A percentile compares a stretch with the other conserved stretches of the same genome.
phyloP scores from a whole-genome alignment of 257 asterid species.

The Penstemon eatonii region DNA sequence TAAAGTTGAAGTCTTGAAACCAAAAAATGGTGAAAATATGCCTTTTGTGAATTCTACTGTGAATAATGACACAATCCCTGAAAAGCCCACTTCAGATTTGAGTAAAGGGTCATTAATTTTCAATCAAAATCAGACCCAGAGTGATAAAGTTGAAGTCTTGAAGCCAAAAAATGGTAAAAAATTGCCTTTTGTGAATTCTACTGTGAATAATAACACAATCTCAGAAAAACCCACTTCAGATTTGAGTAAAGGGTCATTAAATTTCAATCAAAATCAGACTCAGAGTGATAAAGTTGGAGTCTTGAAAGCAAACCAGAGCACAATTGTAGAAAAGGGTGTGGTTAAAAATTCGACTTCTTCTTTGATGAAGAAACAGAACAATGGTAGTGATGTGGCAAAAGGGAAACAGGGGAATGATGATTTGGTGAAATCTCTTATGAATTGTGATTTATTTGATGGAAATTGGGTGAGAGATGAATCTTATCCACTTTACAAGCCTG shows the following conservation, averaged over 20 bases:
- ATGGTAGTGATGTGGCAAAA: conserved; percentile 23
- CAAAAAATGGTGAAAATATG: conserved; percentile 24
- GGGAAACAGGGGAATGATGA: conserved; percentile 40
- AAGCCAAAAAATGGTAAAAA: conserved; percentile 24
- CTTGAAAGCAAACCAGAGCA: conserved; percentile 35
- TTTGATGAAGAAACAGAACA: conserved; percentile 41
- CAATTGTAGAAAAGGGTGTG: conserved; percentile 39
- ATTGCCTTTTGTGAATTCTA: conserved; percentile 27
- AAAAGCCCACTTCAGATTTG: too few relatives aligned
- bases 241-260: conserved; percentile 22
- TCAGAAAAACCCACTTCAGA: conserved; percentile 29
- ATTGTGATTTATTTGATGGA: conserved; percentile 78
- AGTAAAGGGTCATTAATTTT: neutral
- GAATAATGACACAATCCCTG: conserved; percentile 11
- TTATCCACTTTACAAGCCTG: conserved; percentile 80
- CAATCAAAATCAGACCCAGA: too few relatives aligned
- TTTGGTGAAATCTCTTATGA: conserved; percentile 50
- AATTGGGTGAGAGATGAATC: conserved; percentile 86
- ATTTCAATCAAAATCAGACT: conserved; percentile 31
- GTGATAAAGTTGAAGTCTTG: conserved; percentile 29
- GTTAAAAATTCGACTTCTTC: conserved; percentile 52
- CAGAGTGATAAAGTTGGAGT: conserved; percentile 26
- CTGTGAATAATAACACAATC: conserved; percentile 5
- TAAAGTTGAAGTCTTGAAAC: conserved; percentile 32
- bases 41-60: conserved; percentile 26